These are phyloP conservation scores for Penicillium simplicissimum DNA, from an alignment of 495 filamentous ascomycete species.

Conservation along the genomic window DNA sequence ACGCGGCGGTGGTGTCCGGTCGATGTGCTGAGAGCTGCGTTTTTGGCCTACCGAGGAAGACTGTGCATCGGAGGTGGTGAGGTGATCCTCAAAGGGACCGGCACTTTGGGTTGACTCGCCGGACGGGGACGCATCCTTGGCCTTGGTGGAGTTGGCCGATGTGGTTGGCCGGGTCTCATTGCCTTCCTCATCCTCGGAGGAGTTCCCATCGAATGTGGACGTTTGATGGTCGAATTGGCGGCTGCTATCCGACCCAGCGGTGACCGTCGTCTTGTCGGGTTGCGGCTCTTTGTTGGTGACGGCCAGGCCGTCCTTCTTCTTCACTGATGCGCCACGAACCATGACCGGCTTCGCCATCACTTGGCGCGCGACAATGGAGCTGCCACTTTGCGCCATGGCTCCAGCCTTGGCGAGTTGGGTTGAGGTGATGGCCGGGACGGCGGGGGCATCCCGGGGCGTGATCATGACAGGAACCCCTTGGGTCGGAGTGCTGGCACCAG, in stretches of 20 bases:
- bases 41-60: constrained; percentile 23
- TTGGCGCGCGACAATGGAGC: constrained; percentile 46
- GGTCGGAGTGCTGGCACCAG: constrained; percentile 22
- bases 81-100: constrained; percentile 62
- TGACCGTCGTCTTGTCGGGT: constrained; percentile 14
- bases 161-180: constrained; percentile 21
- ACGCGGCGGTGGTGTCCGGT: constrained; percentile 30
- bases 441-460: constrained; percentile 47
- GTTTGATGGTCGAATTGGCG: constrained; percentile 23
- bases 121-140: constrained; percentile 10
- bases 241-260: constrained; percentile 18
- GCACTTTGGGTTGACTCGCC: constrained; percentile 40
- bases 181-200: constrained; percentile 44
- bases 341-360: constrained; percentile 49
- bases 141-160: constrained; percentile 18
- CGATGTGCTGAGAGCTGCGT: constrained; percentile 31
- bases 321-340: constrained; percentile 38
- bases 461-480: constrained; percentile 25
- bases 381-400: constrained; percentile 34
- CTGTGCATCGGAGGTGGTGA: constrained; percentile 15
- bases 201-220: constrained; percentile 42
- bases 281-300: background rate
- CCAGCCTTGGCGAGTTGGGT: constrained; percentile 48
- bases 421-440: constrained; percentile 55
- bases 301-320: constrained; percentile 32